These are phyloP conservation scores for Populus tremula DNA, from an alignment of 345 rosid species.

Conservation along the genomic window DNA sequence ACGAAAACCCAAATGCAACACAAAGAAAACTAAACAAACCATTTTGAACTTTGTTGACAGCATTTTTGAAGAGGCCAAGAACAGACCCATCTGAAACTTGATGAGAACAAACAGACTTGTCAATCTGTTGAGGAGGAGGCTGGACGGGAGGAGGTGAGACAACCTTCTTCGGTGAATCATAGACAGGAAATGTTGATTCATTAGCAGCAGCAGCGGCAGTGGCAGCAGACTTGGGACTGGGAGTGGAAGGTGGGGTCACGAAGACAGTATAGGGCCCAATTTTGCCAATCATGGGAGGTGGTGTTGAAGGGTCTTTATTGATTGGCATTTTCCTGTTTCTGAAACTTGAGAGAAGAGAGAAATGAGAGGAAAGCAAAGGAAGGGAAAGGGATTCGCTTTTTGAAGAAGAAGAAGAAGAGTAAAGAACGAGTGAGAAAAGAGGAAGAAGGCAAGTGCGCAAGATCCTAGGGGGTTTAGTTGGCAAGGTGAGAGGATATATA, in stretches of 20 bases:
- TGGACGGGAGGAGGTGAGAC: conserved; percentile 51
- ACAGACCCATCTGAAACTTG: conserved; percentile 41
- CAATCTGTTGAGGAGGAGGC: conserved; percentile 61
- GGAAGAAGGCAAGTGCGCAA: not conserved
- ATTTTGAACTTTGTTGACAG: conserved; percentile 68
- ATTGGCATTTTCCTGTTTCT: conserved; percentile 53
- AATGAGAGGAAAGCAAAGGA: not conserved
- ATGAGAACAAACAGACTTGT: conserved; percentile 39
- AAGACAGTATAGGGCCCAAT: conserved; percentile 99
- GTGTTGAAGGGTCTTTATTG: conserved; percentile 61
- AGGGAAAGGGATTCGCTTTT: not conserved
- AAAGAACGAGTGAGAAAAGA: not conserved
- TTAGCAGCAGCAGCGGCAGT: not conserved
- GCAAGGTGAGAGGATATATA: not conserved
- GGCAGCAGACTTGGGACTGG: conserved; percentile 45
- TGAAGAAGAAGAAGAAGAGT: not conserved
- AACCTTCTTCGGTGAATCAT: conserved; percentile 36
- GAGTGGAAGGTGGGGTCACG: conserved; percentile 94
- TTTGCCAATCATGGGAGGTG: conserved; percentile 91
- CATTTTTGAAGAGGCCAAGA: conserved; percentile 68
- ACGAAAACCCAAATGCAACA: not conserved
- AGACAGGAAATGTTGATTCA: conserved; percentile 19
- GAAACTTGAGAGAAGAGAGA: conserved; percentile 4
- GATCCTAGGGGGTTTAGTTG: not conserved
- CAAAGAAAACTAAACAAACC: conserved; percentile 35